Evolutionary conservation across 352 stramenopile species (phyloP).

Genomic region (Pythium dissotocum): DNA sequence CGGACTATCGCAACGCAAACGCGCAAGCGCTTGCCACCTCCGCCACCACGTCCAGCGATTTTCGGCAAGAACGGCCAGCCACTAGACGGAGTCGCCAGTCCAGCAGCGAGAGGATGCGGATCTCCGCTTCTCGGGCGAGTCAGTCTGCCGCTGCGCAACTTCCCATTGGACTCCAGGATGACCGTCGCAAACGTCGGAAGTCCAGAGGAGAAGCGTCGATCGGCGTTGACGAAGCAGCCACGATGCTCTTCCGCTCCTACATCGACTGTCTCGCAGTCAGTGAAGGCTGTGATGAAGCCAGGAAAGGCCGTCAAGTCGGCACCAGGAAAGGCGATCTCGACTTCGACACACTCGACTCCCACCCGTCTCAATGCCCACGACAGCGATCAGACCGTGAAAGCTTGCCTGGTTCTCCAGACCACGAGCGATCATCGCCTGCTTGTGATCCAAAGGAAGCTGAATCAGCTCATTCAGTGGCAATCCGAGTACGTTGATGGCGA

Average conservation of each 20-base stretch:
- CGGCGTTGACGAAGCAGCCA: background rate
- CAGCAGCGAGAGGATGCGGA: background rate
- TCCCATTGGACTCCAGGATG: background rate
- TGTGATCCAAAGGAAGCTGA: background rate
- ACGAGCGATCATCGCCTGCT: conserved; percentile 4
- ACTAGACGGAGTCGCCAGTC: background rate
- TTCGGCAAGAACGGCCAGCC: background rate
- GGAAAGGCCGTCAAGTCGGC: background rate
- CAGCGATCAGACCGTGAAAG: background rate
- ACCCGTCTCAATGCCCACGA: background rate
- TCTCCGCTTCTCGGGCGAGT: background rate
- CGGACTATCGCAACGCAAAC: background rate
- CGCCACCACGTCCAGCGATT: background rate
- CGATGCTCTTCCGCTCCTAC: background rate
- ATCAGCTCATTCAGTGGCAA: conserved; percentile 9
- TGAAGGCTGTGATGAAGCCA: background rate
- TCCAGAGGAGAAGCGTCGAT: background rate
- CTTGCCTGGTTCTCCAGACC: conserved; percentile 5
- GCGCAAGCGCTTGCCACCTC: background rate
- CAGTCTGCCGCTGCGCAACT: background rate
- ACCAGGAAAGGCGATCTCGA: background rate
- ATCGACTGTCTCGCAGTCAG: background rate
- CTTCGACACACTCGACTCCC: too few relatives aligned
- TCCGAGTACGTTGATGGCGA: background rate
- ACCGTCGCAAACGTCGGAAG: background rate